A percentile compares a stretch with the other conserved stretches of the same genome.
Conservation (phyloP, 2,329 filamentous ascomycete genomes). For the Ambrosiella beaveri region DNA sequence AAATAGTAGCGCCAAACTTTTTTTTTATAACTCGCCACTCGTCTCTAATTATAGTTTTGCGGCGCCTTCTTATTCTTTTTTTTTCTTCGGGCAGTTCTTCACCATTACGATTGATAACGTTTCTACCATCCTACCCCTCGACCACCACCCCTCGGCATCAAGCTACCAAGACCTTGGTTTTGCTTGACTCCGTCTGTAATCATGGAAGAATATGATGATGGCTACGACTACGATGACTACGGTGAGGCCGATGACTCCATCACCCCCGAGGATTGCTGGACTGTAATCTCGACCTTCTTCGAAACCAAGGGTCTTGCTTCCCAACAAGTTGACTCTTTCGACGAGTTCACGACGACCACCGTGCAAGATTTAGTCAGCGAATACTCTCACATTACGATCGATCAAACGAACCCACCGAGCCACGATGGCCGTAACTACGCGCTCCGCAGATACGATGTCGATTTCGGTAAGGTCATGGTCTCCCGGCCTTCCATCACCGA, state of each 20-base stretch:
- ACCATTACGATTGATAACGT: background rate
- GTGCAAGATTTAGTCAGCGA: slow-evolving; percentile 92
- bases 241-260: slow-evolving; percentile 54
- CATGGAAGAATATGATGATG: slow-evolving; percentile 41
- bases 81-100: background rate
- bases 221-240: slow-evolving; percentile 51
- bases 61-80: background rate
- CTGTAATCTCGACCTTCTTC: slow-evolving; percentile 93
- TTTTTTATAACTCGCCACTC: background rate
- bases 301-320: slow-evolving; percentile 89
- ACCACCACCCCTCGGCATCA: background rate
- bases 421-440: slow-evolving; percentile 64
- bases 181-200: slow-evolving; percentile 13
- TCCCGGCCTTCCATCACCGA: slow-evolving; percentile 84
- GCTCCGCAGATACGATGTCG: slow-evolving; percentile 84
- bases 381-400: slow-evolving; percentile 78
- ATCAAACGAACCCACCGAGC: slow-evolving; percentile 69
- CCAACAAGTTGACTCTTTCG: slow-evolving; percentile 95
- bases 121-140: background rate
- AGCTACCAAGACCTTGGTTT: background rate
- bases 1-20: background rate
- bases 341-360: slow-evolving; percentile 86
- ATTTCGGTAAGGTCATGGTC: slow-evolving; percentile 79
- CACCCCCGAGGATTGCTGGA: slow-evolving; percentile 96
- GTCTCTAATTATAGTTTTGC: background rate